Evolutionary conservation across 2,329 filamentous ascomycete genomes (phyloP), one percentile per base, ranked within the genome.

Genomic region (Penicillium fuscoglaucum): DNA sequence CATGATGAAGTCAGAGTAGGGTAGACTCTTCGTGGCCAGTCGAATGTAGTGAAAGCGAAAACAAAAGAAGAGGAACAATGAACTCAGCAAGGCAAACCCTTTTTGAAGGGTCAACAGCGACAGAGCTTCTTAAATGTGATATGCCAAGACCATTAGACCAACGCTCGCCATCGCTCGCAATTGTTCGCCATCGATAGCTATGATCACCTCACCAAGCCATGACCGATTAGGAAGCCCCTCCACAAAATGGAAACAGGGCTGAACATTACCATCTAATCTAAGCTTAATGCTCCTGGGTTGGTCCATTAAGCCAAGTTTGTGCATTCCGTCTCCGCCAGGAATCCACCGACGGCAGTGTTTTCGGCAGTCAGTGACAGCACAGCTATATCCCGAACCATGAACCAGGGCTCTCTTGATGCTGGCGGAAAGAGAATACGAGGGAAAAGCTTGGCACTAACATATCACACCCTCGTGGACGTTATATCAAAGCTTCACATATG

Each of bases 91-190:
- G 33, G 29, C 10, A 41, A 9, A 51, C 54, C 29, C 48, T 41
- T 40, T 26, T 21, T 13, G 3, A 28, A 58, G 31, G 44, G 29
- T 37, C n/a, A 59, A 40, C 37, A 49, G 57, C 17, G 59, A 53
- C 49, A 52, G 39, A 50, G 61, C 51, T 66, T 60, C 64, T 62
- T 68, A 68, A 66, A 67, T 64, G 64, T 53, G 15, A n/a, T n/a
- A 39, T 50, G 65, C 66, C 66, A 68, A 68, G 66, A 57, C 61
- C 57, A 35, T 29, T 52, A 47, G 47, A 48, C 31, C 28, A 19
- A 47, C 49, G 61, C 60, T 72, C 71, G 71, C 71, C 66, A 74
- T 73, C 61, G 60, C 35, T 39, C 35, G 71, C 71, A 65, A 74
- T 73, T 61, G 61, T n/a, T 39, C 17, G 71, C 71, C 66, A 74